Conservation (phyloP, 2,329 filamentous ascomycete genomes). For the Fusarium albosuccineum region DNA sequence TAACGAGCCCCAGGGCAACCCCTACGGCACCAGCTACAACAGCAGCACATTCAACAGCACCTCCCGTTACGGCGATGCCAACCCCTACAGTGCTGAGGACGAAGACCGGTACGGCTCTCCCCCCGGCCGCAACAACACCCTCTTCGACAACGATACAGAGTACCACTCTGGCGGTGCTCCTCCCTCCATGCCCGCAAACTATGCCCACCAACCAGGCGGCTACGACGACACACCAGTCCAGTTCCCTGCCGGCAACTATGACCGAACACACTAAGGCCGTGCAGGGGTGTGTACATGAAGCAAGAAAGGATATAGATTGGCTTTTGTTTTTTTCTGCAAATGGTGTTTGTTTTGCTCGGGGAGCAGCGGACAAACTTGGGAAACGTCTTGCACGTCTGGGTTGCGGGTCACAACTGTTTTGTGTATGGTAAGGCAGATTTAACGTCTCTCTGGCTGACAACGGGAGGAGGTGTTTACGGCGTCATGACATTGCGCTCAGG, state of each 20-base stretch:
- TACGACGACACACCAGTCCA: slow-evolving; percentile 59
- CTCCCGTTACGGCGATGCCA: slow-evolving; percentile 54
- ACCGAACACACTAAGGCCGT: slow-evolving; percentile 58
- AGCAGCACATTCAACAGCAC: slow-evolving; percentile 48
- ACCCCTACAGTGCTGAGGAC: slow-evolving; percentile 56
- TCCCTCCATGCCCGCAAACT: slow-evolving; percentile 43
- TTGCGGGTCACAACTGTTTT: slow-evolving; percentile 27
- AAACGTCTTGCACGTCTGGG: slow-evolving; percentile 33
- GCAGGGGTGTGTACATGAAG: slow-evolving; percentile 29
- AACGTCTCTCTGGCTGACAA: slow-evolving; percentile 39
- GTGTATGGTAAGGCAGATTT: slow-evolving; percentile 36
- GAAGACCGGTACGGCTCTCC: slow-evolving; percentile 56
- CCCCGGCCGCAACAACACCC: slow-evolving; percentile 54
- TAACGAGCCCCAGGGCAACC: slow-evolving; percentile 54
- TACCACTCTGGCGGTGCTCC: slow-evolving; percentile 55
- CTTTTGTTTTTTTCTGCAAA: slow-evolving; percentile 27
- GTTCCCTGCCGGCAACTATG: slow-evolving; percentile 71
- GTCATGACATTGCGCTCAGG: slow-evolving; percentile 41
- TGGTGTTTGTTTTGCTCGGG: slow-evolving; percentile 37
- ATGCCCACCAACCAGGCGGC: slow-evolving; percentile 42
- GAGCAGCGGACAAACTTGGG: slow-evolving; percentile 27
- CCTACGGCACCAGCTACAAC: slow-evolving; percentile 49
- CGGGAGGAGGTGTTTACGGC: slow-evolving; percentile 38
- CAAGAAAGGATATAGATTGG: slow-evolving; percentile 41
- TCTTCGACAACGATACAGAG: slow-evolving; percentile 65